Evolutionary conservation across 2,329 filamentous ascomycete genomes (phyloP).

Genomic region (Fusarium mangiferae): DNA sequence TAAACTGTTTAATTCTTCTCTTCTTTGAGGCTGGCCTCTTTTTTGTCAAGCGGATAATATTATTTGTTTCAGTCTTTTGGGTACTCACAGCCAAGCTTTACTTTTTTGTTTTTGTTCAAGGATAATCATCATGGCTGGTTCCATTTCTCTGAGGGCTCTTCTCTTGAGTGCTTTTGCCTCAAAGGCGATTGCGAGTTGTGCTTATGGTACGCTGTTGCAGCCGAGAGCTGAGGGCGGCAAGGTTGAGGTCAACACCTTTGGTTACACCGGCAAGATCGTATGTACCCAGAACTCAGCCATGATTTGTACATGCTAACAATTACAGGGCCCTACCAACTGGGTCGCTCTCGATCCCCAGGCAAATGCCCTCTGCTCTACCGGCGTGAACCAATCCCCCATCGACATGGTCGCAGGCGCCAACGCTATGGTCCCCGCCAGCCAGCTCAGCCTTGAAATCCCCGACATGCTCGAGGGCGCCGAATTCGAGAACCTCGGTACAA

Average conservation of each 20-base stretch:
- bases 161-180: conserved; percentile 34
- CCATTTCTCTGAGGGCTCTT: conserved; percentile 2
- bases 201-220: conserved; percentile 51
- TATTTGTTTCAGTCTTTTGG: neutral
- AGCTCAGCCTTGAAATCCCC: conserved; percentile 50
- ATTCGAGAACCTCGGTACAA: conserved; percentile 63
- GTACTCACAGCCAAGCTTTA: neutral
- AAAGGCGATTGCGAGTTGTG: conserved; percentile 48
- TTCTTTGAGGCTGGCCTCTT: conserved; percentile 27
- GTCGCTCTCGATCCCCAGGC: conserved; percentile 52
- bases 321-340: conserved; percentile 63
- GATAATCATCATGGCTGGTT: conserved; percentile 21
- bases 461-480: conserved; percentile 50
- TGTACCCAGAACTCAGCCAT: neutral
- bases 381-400: conserved; percentile 66
- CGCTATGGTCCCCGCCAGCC: conserved; percentile 44
- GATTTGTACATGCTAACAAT: conserved; percentile 11
- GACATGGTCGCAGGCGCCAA: conserved; percentile 54
- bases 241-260: conserved; percentile 50
- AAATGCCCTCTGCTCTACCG: conserved; percentile 59
- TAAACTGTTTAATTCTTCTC: neutral
- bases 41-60: conserved; percentile 6
- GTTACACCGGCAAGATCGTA: conserved; percentile 39
- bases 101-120: neutral
- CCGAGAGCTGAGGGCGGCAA: conserved; percentile 46